A percentile compares a stretch with the other conserved stretches of the same genome.
Evolutionary conservation across 2,329 filamentous ascomycete species (phyloP).

Genomic region (Sporothrix sp.): DNA sequence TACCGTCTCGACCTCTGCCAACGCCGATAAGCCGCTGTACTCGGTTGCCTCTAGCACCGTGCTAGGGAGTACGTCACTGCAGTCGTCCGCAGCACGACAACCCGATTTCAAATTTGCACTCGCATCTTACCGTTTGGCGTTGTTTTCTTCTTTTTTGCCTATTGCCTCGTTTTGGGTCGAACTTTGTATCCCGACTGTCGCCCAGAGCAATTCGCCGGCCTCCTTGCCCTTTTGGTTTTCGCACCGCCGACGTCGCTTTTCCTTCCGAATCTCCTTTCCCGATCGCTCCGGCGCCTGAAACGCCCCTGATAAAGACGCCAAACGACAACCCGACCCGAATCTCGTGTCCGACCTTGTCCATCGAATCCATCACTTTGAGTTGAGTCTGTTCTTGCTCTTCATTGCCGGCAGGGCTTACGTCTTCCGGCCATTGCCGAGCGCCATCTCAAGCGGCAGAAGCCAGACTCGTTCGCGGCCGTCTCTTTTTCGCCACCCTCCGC

Average conservation of each 20-base stretch:
- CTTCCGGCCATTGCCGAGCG: no score
- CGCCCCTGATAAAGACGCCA: background rate
- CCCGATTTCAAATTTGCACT: slow-evolving; percentile 1
- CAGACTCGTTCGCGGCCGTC: no score
- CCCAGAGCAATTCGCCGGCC: no score
- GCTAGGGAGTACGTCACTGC: slow-evolving; percentile 5
- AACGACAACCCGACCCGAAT: background rate
- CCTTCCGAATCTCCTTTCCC: background rate
- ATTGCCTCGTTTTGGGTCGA: background rate
- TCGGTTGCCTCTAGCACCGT: slow-evolving; percentile 1
- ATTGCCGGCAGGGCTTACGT: no score
- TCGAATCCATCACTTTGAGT: background rate
- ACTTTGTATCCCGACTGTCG: background rate
- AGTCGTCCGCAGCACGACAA: slow-evolving; percentile 4
- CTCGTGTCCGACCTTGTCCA: background rate
- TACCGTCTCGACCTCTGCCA: no score
- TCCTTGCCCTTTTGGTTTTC: background rate
- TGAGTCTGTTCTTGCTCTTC: no score
- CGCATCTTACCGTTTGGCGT: background rate
- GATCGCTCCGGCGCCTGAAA: slow-evolving; percentile 2
- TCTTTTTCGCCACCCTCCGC: slow-evolving; percentile 3
- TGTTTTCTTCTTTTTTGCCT: background rate
- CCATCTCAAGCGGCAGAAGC: no score
- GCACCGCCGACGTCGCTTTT: background rate
- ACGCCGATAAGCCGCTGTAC: no score